Base-by-base conservation (phyloP, 257 asterid genomes). In the Solanum raphanifolium region DNA sequence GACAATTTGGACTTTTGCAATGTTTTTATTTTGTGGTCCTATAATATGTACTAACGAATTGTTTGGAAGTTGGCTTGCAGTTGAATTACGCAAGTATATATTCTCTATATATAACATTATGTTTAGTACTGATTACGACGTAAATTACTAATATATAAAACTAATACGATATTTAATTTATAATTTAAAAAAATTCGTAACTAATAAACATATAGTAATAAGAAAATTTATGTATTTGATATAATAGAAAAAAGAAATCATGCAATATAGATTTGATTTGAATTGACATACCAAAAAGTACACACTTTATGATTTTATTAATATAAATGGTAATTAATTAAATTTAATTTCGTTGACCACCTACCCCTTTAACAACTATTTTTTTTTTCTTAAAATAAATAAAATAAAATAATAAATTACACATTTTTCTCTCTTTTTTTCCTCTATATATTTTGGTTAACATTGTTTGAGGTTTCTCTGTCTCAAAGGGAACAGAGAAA, bases 401-500 rank as follows among this genome's bases (percentile, higher is more conserved):
- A 71, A 31, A 73, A 6, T 1, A 23, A 75, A 23, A 38, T 41
- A 41, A 41, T 41, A 3, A 52, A 18, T 2, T 2, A 48, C 21
- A 48, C 8, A 48, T 15, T 13, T 41, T 9, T 78, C 84, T n/a
- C 83, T 76, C 55, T 76, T 39, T 13, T 5, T 46, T 46, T 62
- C 41, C 39, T 79, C 85, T 81, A 81, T 81, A 81, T 81, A 81
- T 38, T 76, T 27, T 29, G 68, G 16, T 46, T 2, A 81, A 46
- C 4, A 46, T 81, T 8, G 5, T 16, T 46, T 46, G 85, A 46
- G 29, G 85, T 46, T 46, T 46, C 39, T 34, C 41, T 41, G 68
- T 29, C 85, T 81, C 85, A 81, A 46, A 81, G 68, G 85, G 68
- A 81, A 46, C 68, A 81, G 9, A 46, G 39, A 81, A 48, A 81